Evolutionary conservation across 1,284 basidiomycete genomes (phyloP).

Genomic region (Austroboletus sp.): DNA sequence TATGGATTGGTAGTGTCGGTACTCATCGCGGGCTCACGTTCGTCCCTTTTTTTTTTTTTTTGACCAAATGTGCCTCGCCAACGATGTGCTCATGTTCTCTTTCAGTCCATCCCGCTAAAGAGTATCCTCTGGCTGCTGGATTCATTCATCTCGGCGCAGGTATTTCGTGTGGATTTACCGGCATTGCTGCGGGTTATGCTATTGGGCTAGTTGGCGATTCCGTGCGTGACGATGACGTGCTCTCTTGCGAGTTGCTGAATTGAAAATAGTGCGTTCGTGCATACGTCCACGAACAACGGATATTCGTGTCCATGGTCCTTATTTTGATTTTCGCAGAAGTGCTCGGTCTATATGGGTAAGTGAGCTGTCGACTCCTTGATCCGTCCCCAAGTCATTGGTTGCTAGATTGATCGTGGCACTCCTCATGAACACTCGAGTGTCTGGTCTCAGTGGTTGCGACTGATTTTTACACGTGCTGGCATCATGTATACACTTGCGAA

Average conservation of each 20-base stretch:
- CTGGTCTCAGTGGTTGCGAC: constrained; percentile 25
- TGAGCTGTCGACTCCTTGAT: constrained; percentile 6
- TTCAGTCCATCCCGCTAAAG: constrained; percentile 55
- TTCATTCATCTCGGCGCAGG: constrained; percentile 95
- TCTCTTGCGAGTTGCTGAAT: constrained; percentile 4
- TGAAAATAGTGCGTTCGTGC: constrained; percentile 57
- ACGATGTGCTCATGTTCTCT: constrained; percentile 8
- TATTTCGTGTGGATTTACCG: constrained; percentile 85
- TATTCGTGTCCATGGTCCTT: constrained; percentile 87
- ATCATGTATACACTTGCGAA: constrained; percentile 14
- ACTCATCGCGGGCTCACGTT: constrained; percentile 57
- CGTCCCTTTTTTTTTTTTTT: constrained; percentile 25
- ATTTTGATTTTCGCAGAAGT: constrained; percentile 95
- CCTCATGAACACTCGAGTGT: constrained; percentile 76
- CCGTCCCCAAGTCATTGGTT: not conserved
- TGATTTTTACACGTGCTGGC: constrained; percentile 13
- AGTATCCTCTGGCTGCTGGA: constrained; percentile 75
- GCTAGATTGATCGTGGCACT: constrained; percentile 79
- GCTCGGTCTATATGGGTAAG: constrained; percentile 78
- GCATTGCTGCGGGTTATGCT: constrained; percentile 95
- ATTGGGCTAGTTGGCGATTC: constrained; percentile 95
- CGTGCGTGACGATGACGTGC: constrained; percentile 41
- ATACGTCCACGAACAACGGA: constrained; percentile 78
- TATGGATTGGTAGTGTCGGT: constrained; percentile 67
- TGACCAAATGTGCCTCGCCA: too few species aligned